Base-by-base conservation (phyloP, 176 grass and related monocot species). In the Juncus inflexus region DNA sequence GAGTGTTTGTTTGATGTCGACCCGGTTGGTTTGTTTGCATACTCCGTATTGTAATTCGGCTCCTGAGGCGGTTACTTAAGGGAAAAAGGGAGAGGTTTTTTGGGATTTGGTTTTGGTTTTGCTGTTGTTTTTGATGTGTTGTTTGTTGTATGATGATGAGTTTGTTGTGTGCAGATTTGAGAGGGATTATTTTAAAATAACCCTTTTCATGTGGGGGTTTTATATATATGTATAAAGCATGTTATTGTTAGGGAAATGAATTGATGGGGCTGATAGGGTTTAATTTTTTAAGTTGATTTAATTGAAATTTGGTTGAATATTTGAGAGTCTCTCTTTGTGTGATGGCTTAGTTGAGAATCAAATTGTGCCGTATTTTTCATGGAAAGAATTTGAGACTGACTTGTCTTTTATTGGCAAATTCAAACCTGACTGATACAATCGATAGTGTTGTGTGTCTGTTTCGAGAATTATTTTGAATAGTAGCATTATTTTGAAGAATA, bases 11-110 rank as follows among this genome's bases (percentile, higher is more conserved):
- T 65, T 97, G 73, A 91, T 84, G 85, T 97, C 94, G 8, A 97
- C 87, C 39, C 87, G 82, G 63, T 81, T 97, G 77, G 90, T 97
- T 69, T 97, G 94, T 71, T 75, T 97, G 77, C 87, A 97, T 70
- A 91, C 94, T 12, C 88, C 94, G 79, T 97, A 97, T 71, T 97
- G 94, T 64, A 97, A 97, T 83, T 97, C 94, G 2, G 85, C 94
- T 55, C 94, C 94, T 13, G 94, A 97, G 72, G 94, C 94, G 2
- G 88, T 97, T 40, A 97, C 87, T 91, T 97, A 77, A 80, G 9
- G 42, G 42, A 58, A 15, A 40, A 42, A n/a, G 42, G 43, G 40
- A 50, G 35, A 68, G 50, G 52, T 40, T 53, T n/a, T 47, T 47
- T 47, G 43, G 43, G 35, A 57, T 69, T 8, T 57, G 36, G 55